Evolutionary conservation across 2,329 filamentous ascomycete genomes (phyloP), one percentile per base, ranked within the genome.

Genomic region (Metarhizium rileyi): DNA sequence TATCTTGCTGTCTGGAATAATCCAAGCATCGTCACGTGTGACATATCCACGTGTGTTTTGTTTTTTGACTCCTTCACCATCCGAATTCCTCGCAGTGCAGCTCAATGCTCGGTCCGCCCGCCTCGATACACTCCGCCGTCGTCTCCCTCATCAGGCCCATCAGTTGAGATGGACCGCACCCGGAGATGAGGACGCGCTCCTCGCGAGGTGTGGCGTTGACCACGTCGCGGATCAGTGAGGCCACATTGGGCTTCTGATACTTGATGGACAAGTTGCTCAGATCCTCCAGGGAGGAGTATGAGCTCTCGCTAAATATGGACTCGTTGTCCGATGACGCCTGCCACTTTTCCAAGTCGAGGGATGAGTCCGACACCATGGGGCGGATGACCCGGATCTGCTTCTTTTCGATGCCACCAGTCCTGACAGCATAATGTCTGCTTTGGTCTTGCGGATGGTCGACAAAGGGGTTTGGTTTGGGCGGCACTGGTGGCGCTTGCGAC

Each of bases 41-140:
- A 5, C 30, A 33, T 2, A 4, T 33, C 3, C 12, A 33, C 12
- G 2, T 12, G 10, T 5, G 27, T 28, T 44, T 44, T 44, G 5
- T 44, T 9, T 44, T 44, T n/a, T n/a, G n/a, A n/a, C 22, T n/a
- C 12, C 25, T 23, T 60, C 53, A 72, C 69, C 70, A 72, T 5
- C 65, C 70, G 58, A 75, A 75, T 41, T 70, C 62, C 59, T 76
- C 74, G 47, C 69, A 71, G 60, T 76, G 72, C 14, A 76, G 59
- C 54, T 74, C 72, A 3, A 77, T 60, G 25, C 67, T 66, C 2
- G 72, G 70, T 1, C 72, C 72, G 7, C 65, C 61, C 0, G 59
- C 47, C 22, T 59, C 63, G 44, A 76, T 73, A 48, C 61, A 65
- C 12, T 56, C 56, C 1, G 70, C 69, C 0, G 68, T 62, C 2